Base-by-base conservation (phyloP, 495 filamentous ascomycete genomes). In the Hypoxylon crocopeplum region DNA sequence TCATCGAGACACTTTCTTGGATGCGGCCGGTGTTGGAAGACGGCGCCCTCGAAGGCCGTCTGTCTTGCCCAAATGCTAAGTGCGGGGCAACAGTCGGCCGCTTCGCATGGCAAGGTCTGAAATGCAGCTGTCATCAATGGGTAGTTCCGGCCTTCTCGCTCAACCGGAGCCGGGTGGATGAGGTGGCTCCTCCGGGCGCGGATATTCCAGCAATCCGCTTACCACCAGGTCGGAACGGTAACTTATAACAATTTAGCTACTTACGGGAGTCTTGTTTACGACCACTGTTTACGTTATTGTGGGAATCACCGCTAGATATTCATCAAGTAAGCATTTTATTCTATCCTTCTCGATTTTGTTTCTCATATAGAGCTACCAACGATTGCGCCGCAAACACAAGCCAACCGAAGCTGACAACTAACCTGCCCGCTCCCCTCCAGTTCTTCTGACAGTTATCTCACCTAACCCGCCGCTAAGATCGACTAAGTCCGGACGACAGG, bases 51-150 rank as follows among this genome's bases (percentile, higher is more conserved):
- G 87, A 91, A 8, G 93, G 93, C 7, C 86, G 92, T 21, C 72
- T 98, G 33, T 86, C 86, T 33, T 97, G 93, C 68, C 91, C 93
- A 21, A 88, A 87, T 61, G 27, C 67, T 0, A 89, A 87, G 60
- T 97, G 94, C 67, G 74, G 76, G 36, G 84, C 87, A 15, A 90
- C 92, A 40, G 84, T 98, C 17, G 94, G 95, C 34, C 87, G 93
- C 58, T 97, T 97, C 65, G 89, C 92, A 22, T 98, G 95, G 93
- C 89, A 95, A 68, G 94, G 95, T 48, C 85, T 97, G 77, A 87
- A 84, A 72, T 98, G 94, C 76, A 96, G 87, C 60, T 98, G 94
- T 72, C 86, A 87, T 30, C 83, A 88, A 25, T 97, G 95, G 92
- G 79, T 96, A 7, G 86, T 91, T 15, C 95, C 95, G n/a, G 92